Evolutionary conservation across 352 stramenopile species (phyloP).

Genomic region (Phytopythium boreale): DNA sequence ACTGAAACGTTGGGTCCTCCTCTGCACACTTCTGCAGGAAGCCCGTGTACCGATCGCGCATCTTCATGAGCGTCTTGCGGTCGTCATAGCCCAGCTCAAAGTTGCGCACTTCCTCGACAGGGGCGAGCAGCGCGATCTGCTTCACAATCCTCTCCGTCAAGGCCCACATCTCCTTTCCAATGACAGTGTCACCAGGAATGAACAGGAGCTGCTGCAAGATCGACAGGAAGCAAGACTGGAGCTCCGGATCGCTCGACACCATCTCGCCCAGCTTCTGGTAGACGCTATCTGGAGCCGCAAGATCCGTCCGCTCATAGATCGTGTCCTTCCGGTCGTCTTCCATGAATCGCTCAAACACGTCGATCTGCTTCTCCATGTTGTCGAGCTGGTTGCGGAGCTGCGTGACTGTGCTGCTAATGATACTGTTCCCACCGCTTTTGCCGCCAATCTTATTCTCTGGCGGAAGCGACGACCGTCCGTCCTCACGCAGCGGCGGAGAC

Average conservation of each 20-base stretch:
- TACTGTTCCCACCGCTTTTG: slow-evolving; percentile 40
- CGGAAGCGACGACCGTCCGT: slow-evolving; percentile 7
- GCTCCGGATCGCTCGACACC: slow-evolving; percentile 54
- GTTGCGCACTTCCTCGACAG: slow-evolving; percentile 76
- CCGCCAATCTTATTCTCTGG: slow-evolving; percentile 14
- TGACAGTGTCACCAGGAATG: slow-evolving; percentile 72
- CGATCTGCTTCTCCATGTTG: slow-evolving; percentile 88
- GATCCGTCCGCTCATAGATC: slow-evolving; percentile 78
- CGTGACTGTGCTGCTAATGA: slow-evolving; percentile 69
- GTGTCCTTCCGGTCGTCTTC: slow-evolving; percentile 86
- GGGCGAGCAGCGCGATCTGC: slow-evolving; percentile 68
- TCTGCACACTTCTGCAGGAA: slow-evolving; percentile 72
- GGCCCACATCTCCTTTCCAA: slow-evolving; percentile 88
- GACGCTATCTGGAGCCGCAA: slow-evolving; percentile 68
- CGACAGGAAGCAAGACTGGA: slow-evolving; percentile 71
- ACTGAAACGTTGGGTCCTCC: slow-evolving; percentile 63
- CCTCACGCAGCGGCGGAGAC: slow-evolving; percentile 17
- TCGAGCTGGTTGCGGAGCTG: slow-evolving; percentile 80
- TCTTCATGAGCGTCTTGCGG: slow-evolving; percentile 68
- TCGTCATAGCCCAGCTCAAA: slow-evolving; percentile 83
- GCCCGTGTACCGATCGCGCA: slow-evolving; percentile 71
- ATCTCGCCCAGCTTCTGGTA: slow-evolving; percentile 57
- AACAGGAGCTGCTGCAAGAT: slow-evolving; percentile 86
- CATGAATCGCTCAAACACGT: slow-evolving; percentile 88
- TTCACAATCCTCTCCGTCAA: slow-evolving; percentile 76